Evolutionary conservation across 164 flowering plant genomes (phyloP).

Genomic region (Vitis vinifera): DNA sequence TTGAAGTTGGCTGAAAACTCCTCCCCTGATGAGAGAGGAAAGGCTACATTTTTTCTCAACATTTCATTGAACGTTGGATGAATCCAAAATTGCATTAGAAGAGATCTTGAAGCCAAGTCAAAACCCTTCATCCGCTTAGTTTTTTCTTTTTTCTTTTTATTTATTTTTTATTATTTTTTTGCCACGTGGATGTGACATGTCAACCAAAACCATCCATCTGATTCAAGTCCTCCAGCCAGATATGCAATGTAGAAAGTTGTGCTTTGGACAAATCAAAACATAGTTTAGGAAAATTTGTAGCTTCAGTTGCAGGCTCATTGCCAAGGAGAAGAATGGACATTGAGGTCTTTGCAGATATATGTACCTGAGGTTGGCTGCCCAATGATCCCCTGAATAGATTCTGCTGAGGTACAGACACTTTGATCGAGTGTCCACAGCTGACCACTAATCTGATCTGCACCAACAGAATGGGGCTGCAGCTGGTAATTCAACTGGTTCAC

Average conservation of each 20-base stretch:
- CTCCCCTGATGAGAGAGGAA: no score
- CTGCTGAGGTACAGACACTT: conserved; percentile 19
- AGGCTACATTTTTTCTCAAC: no score
- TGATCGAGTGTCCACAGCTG: conserved; percentile 44
- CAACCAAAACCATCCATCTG: conserved; percentile 32
- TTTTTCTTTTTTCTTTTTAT: no score
- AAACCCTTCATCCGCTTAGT: not conserved
- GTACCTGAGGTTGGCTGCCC: conserved; percentile 51
- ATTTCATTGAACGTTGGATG: no score
- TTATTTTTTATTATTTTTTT: not conserved
- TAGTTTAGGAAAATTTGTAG: conserved; percentile 7
- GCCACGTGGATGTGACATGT: conserved; percentile 29
- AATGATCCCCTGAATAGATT: conserved; percentile 21
- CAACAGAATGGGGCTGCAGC: conserved; percentile 10
- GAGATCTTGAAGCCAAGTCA: conserved; percentile 21
- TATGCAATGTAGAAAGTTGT: conserved; percentile 14
- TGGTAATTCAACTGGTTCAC: conserved; percentile 29
- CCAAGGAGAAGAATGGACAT: not conserved
- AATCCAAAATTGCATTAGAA: conserved; percentile 4
- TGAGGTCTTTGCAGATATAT: conserved; percentile 7
- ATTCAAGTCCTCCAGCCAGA: conserved; percentile 30
- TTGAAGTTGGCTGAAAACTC: conserved; percentile 11
- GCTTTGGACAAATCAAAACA: conserved; percentile 13
- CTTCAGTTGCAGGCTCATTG: conserved; percentile 3
- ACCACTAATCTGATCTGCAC: conserved; percentile 5